Base-by-base conservation (phyloP, 345 rosid genomes). In the Eucalyptus cloeziana region DNA sequence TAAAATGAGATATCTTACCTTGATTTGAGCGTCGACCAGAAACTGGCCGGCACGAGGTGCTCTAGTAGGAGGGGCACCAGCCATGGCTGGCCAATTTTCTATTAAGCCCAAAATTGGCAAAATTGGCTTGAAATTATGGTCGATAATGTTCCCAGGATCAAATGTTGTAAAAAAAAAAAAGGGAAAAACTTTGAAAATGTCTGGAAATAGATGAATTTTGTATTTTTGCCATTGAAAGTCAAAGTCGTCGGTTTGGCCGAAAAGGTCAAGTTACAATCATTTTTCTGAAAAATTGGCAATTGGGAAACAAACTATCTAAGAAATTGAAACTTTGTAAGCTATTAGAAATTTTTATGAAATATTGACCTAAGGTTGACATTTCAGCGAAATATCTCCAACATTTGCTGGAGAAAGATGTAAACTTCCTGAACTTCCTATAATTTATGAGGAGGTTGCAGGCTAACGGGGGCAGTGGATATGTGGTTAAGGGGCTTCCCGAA, bases 1-100 rank as follows among this genome's bases (percentile, higher is more conserved):
- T 22, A 22, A 56, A 56, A 56, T 56, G 6, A 56, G 62, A 24
- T 22, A 0, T 56, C 0, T 0, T 56, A 56, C 62, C 62, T 9
- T 56, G 62, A 56, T 56, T 24, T 56, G 62, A 4, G 62, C 62
- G 6, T 56, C 62, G 62, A 24, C 0, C 30, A 2, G 62, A 56
- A 56, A 56, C 30, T 0, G 30, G 62, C 1, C 3, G 62, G 62
- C 62, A 1, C 6, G 62, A 22, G 62, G 30, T 56, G 1, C 27
- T 56, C 27, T 27, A 56, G 27, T 56, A 56, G 30, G 62, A 56
- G 27, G 62, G 62, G 62, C 12, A 24, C 62, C 62, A 24, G 30
- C 12, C 62, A 56, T 24, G 62, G 62, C 62, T 56, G 30, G 30
- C 62, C 62, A 24, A 40, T 40, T 40, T 40, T 40, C 40, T 40